Base-by-base conservation (phyloP, 139 green algal species). In the Zygnema circumcarinatum region DNA sequence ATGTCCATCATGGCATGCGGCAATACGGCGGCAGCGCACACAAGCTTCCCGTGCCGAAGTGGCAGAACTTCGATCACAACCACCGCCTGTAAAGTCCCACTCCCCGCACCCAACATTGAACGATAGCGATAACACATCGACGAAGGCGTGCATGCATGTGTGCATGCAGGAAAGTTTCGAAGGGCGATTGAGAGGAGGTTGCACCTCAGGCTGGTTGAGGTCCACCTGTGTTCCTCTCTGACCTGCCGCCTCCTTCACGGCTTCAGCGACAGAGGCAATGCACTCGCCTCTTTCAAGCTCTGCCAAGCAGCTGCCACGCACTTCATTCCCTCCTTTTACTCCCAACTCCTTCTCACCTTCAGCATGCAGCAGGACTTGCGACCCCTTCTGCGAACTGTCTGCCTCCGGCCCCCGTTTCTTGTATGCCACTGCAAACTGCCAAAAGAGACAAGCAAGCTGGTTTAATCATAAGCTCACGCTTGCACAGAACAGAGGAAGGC, bases 381-480 rank as follows among this genome's bases (percentile, higher is more conserved):
- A n/a, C 16, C 47, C 47, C 7, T 62, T 62, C 16, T 62, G 7
- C 47, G 16, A 62, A 62, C 16, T 16, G 7, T 78, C 69, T n/a
- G 3, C 16, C 69, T 78, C 69, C 36, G 16, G 16, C 11, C 69
- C 69, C 16, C 69, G 3, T 41, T 78, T 78, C 16, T 78, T 78
- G 69, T 52, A 78, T 3, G 69, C 36, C 3, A 78, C 69, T 25
- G 35, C 69, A 78, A 78, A 78, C 69, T 78, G 69, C 69, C 3
- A 22, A 39, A 78, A 3, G 16, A 41, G 16, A 78, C 7, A 78
- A 78, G 16, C 16, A 62, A 62, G 16, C 47, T 25, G 7, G 16
- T 62, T 7, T 62, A 62, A 25, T 62, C 16, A 25, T 62, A 25
- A 25, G 47, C 47, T 16, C 7, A 62, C 7, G 47, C 16, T 16